These are phyloP conservation scores for Cenchrus fungigraminus DNA, from an alignment of 176 grass and related monocot genomes.

Conservation along the genomic window DNA sequence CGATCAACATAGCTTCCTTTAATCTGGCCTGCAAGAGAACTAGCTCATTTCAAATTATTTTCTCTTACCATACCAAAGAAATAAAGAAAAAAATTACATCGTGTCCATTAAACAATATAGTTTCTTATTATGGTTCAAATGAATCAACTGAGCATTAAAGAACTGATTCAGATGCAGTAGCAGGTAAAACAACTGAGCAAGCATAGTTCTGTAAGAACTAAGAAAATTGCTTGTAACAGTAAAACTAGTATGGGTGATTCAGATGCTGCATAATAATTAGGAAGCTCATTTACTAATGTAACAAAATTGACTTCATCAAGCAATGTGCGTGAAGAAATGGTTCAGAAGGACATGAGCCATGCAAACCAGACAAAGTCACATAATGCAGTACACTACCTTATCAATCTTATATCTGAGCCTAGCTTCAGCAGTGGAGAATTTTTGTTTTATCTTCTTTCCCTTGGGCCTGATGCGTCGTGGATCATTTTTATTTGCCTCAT, in stretches of 20 bases:
- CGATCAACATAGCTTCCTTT: constrained; percentile 73
- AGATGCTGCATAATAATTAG: constrained; percentile 32
- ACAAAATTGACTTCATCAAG: background rate
- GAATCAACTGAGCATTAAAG: background rate
- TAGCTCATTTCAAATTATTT: constrained; percentile 3
- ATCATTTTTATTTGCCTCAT: constrained; percentile 86
- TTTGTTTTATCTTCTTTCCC: constrained; percentile 78
- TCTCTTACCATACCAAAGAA: constrained; percentile 6
- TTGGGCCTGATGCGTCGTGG: constrained; percentile 78
- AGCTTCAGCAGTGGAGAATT: constrained; percentile 79
- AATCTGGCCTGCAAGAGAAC: constrained; percentile 72
- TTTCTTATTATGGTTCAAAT: constrained; percentile 4
- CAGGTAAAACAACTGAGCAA: background rate
- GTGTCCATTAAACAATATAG: background rate
- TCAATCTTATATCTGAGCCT: constrained; percentile 90
- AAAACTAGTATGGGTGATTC: background rate
- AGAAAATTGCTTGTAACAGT: background rate
- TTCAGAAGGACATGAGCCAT: constrained; percentile 3
- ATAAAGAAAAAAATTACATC: background rate
- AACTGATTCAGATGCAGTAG: background rate
- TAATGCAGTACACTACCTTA: constrained; percentile 52
- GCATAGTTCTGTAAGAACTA: background rate
- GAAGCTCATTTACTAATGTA: background rate
- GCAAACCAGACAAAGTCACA: constrained; percentile 19
- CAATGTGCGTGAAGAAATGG: constrained; percentile 5